phyloP scores from a whole-genome alignment of 2,329 filamentous ascomycete genomes.

The Ascochyta pisi region DNA sequence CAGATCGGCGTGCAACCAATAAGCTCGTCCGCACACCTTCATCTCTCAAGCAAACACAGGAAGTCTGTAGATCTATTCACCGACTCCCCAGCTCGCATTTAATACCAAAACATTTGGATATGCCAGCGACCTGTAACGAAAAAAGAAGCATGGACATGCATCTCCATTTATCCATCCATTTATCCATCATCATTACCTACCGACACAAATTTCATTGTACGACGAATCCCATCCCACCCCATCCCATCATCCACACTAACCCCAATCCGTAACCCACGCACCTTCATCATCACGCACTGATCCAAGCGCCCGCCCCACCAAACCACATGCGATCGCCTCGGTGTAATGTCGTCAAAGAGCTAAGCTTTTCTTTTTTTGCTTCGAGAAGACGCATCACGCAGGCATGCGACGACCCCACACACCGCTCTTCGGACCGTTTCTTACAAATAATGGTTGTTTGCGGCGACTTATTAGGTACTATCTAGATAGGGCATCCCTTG shows the following conservation, averaged over 20 bases:
- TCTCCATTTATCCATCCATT: too few relatives aligned
- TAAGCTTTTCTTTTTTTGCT: not conserved
- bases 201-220: not conserved
- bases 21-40: too few relatives aligned
- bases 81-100: too few relatives aligned
- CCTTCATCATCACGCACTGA: constrained; percentile 1
- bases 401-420: not conserved
- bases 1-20: too few relatives aligned
- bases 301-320: not conserved
- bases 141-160: too few relatives aligned
- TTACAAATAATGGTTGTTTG: not conserved
- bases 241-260: not conserved
- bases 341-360: not conserved
- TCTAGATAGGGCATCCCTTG: not conserved
- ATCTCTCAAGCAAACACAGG: too few relatives aligned
- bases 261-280: not conserved
- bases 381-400: not conserved
- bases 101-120: too few relatives aligned
- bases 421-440: too few relatives aligned
- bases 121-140: too few relatives aligned
- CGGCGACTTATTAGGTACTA: not conserved
- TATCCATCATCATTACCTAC: too few relatives aligned
- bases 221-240: not conserved
- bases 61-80: too few relatives aligned
- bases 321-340: not conserved